Percentiles rank a stretch among this genome's conserved stretches.
These are phyloP conservation scores for Berberis vulgaris DNA, from an alignment of 164 flowering plant genomes.

Conservation along the genomic window DNA sequence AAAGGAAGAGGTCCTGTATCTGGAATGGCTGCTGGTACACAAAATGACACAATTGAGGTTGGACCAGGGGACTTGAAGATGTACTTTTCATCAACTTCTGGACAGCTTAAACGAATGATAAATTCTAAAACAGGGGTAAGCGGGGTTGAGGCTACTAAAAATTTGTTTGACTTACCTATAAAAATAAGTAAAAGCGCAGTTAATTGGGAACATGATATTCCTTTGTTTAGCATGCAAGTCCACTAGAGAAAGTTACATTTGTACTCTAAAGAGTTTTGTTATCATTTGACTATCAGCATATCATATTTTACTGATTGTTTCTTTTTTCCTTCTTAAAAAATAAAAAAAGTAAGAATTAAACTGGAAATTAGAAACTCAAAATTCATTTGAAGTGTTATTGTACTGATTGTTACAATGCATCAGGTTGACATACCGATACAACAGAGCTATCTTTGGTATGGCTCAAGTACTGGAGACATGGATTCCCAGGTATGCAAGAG, in stretches of 20 bases:
- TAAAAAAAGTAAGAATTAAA: too few relatives aligned
- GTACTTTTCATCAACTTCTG: slow-evolving; percentile 57
- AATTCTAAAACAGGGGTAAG: slow-evolving; percentile 65
- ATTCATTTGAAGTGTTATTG: neutral
- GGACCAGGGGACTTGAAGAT: slow-evolving; percentile 77
- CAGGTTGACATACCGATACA: slow-evolving; percentile 76
- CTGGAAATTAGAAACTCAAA: neutral
- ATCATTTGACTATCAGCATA: too few relatives aligned
- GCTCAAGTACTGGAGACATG: slow-evolving; percentile 45
- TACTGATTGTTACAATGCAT: neutral
- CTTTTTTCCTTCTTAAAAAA: too few relatives aligned
- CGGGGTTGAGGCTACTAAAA: neutral
- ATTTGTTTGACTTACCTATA: neutral
- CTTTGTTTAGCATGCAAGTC: too few relatives aligned
- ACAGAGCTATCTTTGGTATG: slow-evolving; percentile 78
- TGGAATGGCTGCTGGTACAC: slow-evolving; percentile 12
- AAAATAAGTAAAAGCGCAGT: neutral
- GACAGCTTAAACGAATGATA: slow-evolving; percentile 52
- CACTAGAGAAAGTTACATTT: too few relatives aligned
- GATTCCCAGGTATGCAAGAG: slow-evolving; percentile 39
- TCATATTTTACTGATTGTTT: too few relatives aligned
- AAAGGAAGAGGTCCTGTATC: slow-evolving; percentile 14
- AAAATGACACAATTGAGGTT: slow-evolving; percentile 48
- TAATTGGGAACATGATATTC: too few relatives aligned
- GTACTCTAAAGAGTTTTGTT: too few relatives aligned